Percentiles rank a stretch among this genome's conserved stretches.
phyloP scores from a whole-genome alignment of 768 basidiomycete species.

The Boletales sp. region DNA sequence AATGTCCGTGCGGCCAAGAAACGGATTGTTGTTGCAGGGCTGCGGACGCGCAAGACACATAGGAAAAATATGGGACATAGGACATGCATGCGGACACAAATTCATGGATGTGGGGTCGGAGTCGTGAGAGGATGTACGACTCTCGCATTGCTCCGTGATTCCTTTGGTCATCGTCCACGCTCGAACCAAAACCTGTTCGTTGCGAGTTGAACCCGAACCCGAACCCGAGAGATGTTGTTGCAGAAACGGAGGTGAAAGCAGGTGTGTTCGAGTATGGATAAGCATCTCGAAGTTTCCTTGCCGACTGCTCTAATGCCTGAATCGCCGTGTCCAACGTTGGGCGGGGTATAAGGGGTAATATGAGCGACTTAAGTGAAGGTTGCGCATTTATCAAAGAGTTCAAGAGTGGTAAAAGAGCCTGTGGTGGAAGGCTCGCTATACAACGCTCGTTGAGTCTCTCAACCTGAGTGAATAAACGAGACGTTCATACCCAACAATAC shows the following conservation, averaged over 20 bases:
- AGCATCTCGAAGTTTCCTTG: conserved; percentile 73
- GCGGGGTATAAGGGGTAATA: conserved; percentile 79
- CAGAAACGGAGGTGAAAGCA: conserved; percentile 27
- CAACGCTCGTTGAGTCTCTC: conserved; percentile 7
- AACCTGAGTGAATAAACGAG: not conserved
- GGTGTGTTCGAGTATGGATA: conserved; percentile 71
- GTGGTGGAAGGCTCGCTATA: conserved; percentile 73
- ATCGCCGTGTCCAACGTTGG: conserved; percentile 74
- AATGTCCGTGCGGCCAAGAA: conserved; percentile 36
- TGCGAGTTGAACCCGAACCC: conserved; percentile 24
- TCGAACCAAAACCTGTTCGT: conserved; percentile 31
- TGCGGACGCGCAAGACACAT: conserved; percentile 33
- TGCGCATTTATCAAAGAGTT: conserved; percentile 63
- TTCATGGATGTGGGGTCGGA: conserved; percentile 71
- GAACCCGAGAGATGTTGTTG: conserved; percentile 34
- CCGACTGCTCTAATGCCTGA: conserved; percentile 62
- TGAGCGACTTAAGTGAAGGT: conserved; percentile 65
- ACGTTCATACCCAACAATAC: conserved; percentile 65
- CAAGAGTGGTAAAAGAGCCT: conserved; percentile 72
- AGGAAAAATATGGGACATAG: conserved; percentile 84
- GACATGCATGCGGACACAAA: conserved; percentile 76
- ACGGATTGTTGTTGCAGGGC: conserved; percentile 18
- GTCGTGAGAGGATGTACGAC: conserved; percentile 70
- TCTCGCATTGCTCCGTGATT: conserved; percentile 56
- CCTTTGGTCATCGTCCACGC: conserved; percentile 26